Base-by-base conservation (phyloP, 495 filamentous ascomycete species). In the Cercophora sp. region DNA sequence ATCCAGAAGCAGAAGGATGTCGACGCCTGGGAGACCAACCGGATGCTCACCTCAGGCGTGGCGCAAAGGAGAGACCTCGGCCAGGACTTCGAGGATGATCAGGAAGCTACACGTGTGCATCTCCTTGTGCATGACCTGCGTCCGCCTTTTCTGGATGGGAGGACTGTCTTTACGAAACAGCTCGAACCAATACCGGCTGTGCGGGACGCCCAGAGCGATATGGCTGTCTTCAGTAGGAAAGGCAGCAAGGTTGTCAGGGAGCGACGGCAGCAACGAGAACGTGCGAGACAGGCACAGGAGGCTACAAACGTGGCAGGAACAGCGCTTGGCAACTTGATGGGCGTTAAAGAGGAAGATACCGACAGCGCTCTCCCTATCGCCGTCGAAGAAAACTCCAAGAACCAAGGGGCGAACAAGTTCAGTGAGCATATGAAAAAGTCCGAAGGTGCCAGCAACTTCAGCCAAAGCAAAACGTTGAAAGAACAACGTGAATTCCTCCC, bases 21-120 rank as follows among this genome's bases (percentile, higher is more conserved):
- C 20, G 93, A 98, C 75, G 91, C 89, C 23, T 98, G 93, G 93
- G 93, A 98, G 66, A 91, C 91, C 13, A 97, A 99, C 70, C 88
- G 93, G 31, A 96, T 99, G 94, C 83, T 97, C 36, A 94, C 90
- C 0, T 96, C 90, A 10, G 92, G 90, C 46, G 92, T 97, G 41
- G 94, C 94, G 13, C 94, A 97, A 67, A 73, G 92, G 68, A 76
- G 88, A 54, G 87, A 92, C 58, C 80, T 87, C 57, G 84, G 85
- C 25, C 76, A 79, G 19, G 89, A 91, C 57, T 92, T 95, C 52
- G 81, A 86, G 52, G 91, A 96, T 42, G 93, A 98, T 57, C 86
- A 96, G 40, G 93, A 97, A 61, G 87, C 79, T 19, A 96, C 87
- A 8, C 79, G 94, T 45, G 82, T 96, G 23, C 94, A 99, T 75